Conservation (phyloP, 2,329 filamentous ascomycete genomes). For the Microcyclospora pomicola region DNA sequence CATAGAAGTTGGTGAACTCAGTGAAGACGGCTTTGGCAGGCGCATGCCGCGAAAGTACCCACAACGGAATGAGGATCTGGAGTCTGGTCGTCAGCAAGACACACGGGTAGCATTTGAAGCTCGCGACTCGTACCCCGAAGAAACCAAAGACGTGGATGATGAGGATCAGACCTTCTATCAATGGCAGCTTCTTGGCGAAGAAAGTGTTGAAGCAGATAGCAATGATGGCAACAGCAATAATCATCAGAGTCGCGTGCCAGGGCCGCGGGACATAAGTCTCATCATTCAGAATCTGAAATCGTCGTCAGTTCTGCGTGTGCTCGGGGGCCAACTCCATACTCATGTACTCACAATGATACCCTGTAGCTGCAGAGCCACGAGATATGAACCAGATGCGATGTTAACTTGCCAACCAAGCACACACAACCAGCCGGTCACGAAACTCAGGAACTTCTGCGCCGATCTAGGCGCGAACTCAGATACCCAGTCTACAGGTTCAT, state of each 20-base stretch:
- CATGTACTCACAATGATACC: too few relatives aligned
- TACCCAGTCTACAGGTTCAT: conserved; percentile 5
- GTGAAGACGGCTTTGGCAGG: conserved; percentile 35
- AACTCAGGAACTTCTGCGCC: conserved; percentile 5
- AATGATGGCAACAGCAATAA: conserved; percentile 1
- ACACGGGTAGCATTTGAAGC: too few relatives aligned
- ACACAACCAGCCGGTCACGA: conserved; percentile 3
- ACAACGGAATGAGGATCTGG: conserved; percentile 34
- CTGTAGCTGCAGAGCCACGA: neutral
- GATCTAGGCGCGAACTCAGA: conserved; percentile 8
- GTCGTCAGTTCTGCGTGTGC: too few relatives aligned
- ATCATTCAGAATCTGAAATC: conserved; percentile 1
- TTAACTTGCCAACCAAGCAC: conserved; percentile 3
- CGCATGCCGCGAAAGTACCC: conserved; percentile 33
- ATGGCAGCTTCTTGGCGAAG: conserved; percentile 23
- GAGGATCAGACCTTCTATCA: conserved; percentile 33
- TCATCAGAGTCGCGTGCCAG: conserved; percentile 5
- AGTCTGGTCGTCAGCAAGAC: too few relatives aligned
- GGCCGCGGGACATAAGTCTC: conserved; percentile 1
- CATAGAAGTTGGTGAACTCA: conserved; percentile 28
- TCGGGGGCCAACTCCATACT: too few relatives aligned
- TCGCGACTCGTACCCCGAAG: too few relatives aligned
- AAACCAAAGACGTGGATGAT: conserved; percentile 33
- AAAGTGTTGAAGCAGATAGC: conserved; percentile 31
- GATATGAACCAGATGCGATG: conserved; percentile 1